These are phyloP conservation scores for Russula virescens DNA, from an alignment of 768 basidiomycete species.

Conservation along the genomic window DNA sequence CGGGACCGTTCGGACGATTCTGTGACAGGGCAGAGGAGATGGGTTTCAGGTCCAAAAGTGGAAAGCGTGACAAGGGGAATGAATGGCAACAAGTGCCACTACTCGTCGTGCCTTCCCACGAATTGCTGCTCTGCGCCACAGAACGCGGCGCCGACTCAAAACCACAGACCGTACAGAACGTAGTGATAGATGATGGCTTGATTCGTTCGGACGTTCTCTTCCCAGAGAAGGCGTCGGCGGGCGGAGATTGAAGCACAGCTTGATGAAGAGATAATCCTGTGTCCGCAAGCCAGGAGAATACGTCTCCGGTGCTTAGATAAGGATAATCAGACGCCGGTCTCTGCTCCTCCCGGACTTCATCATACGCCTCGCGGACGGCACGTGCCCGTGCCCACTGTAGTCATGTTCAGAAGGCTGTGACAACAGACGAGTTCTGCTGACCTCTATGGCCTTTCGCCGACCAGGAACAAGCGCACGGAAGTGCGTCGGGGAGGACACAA, in stretches of 20 bases:
- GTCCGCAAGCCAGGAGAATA: conserved; percentile 43
- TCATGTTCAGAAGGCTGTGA: conserved; percentile 5
- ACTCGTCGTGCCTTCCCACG: conserved; percentile 5
- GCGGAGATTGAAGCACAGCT: conserved; percentile 18
- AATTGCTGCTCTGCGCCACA: background rate
- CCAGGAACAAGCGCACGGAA: conserved; percentile 36
- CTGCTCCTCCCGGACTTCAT: conserved; percentile 26
- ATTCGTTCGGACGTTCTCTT: conserved; percentile 7
- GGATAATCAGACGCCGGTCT: conserved; percentile 25
- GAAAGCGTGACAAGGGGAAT: conserved; percentile 6
- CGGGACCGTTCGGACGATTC: background rate
- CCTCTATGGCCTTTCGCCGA: conserved; percentile 46
- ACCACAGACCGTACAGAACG: conserved; percentile 18
- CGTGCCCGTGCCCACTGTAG: conserved; percentile 42
- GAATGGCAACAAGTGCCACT: background rate
- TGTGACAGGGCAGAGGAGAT: conserved; percentile 3
- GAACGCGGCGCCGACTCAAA: background rate
- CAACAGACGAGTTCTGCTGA: conserved; percentile 25
- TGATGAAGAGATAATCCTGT: conserved; percentile 36
- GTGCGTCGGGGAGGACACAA: conserved; percentile 34
- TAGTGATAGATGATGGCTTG: background rate
- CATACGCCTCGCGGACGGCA: conserved; percentile 37
- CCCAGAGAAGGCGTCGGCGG: background rate
- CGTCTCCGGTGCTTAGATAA: conserved; percentile 36
- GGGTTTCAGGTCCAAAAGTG: conserved; percentile 13